phyloP scores from a whole-genome alignment of 1,139 yeast species.

The Candida freyschussii region DNA sequence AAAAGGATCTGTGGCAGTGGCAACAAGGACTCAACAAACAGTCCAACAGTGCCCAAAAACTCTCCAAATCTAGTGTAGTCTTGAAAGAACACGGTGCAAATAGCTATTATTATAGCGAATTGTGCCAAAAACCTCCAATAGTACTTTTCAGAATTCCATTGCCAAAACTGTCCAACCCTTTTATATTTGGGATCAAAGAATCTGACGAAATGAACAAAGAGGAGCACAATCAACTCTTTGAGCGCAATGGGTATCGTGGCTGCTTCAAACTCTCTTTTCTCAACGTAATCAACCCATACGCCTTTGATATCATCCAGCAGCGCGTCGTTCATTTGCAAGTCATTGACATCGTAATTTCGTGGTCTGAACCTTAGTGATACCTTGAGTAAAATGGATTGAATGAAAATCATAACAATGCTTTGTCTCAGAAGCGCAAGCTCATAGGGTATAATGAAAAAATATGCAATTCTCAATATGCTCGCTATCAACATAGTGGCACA shows the following conservation, averaged over 20 bases:
- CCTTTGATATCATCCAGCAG: slow-evolving; percentile 16
- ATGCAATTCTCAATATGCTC: slow-evolving; percentile 65
- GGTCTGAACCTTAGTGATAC: slow-evolving; percentile 59
- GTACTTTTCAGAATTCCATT: slow-evolving; percentile 59
- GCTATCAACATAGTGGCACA: slow-evolving; percentile 89
- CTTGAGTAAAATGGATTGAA: slow-evolving; percentile 60
- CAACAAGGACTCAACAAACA: slow-evolving; percentile 72
- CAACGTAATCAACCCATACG: slow-evolving; percentile 15
- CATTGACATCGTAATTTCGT: slow-evolving; percentile 30
- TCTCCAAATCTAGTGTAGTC: slow-evolving; percentile 42
- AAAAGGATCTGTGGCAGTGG: slow-evolving; percentile 86
- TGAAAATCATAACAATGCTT: slow-evolving; percentile 69
- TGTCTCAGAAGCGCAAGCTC: slow-evolving; percentile 73
- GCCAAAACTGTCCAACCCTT: slow-evolving; percentile 75
- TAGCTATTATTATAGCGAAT: slow-evolving; percentile 39
- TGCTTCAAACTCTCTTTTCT: slow-evolving; percentile 6
- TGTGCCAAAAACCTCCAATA: slow-evolving; percentile 64
- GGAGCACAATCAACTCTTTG: slow-evolving; percentile 20
- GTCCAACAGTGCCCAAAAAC: slow-evolving; percentile 66
- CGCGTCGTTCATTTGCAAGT: slow-evolving; percentile 19
- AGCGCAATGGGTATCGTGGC: slow-evolving; percentile 1
- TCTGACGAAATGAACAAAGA: slow-evolving; percentile 35
- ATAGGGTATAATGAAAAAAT: slow-evolving; percentile 74
- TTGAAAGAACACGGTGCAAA: slow-evolving; percentile 44
- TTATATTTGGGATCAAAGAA: slow-evolving; percentile 66